Base-by-base conservation (phyloP, 176 grass and related monocot species). In the Cenchrus purpureus region DNA sequence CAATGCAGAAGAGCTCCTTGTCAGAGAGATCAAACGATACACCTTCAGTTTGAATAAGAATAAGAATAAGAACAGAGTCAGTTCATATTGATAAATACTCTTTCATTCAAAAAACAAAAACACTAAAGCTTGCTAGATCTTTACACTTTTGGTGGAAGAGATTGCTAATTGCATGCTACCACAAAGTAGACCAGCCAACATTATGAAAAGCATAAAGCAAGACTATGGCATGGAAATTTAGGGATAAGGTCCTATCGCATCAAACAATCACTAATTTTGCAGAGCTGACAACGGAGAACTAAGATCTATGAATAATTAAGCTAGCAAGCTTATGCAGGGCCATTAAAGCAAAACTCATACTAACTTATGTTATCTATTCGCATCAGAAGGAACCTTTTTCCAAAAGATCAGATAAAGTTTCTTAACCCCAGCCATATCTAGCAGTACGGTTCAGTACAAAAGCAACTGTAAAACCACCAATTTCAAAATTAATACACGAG, bases 1-100 rank as follows among this genome's bases (percentile, higher is more conserved):
- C 93, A 2, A 98, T 86, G 91, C 93, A 98, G 89, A 98, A 95
- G 31, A 98, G 79, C 75, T 98, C 96, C 71, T 84, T 87, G 52
- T 98, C 96, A 81, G 96, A 95, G 12, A 98, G 86, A 83, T 98
- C 96, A 73, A 98, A 98, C 19, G 91, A 93, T 62, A 87, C 82
- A 52, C 91, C 96, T 98, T 71, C 82, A 84, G 63, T 79, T 79
- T 73, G 42, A 77, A 59, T 40, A 25, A 5, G 68, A n/a, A 25
- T 25, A 25, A 25, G 25, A 86, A 5, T 4, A 73, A 62, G 66
- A 28, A 82, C 88, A 75, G 7, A 16, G 32, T 91, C 71, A 88
- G 76, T 65, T 54, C 3, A 12, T 17, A 61, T 28, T 44, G 53
- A 67, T 10, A 42, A 42, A 71, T 32, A 74, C 62, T 50, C 12